These are phyloP conservation scores for Quillaja saponaria DNA, from an alignment of 306 rosid genomes.

Conservation along the genomic window DNA sequence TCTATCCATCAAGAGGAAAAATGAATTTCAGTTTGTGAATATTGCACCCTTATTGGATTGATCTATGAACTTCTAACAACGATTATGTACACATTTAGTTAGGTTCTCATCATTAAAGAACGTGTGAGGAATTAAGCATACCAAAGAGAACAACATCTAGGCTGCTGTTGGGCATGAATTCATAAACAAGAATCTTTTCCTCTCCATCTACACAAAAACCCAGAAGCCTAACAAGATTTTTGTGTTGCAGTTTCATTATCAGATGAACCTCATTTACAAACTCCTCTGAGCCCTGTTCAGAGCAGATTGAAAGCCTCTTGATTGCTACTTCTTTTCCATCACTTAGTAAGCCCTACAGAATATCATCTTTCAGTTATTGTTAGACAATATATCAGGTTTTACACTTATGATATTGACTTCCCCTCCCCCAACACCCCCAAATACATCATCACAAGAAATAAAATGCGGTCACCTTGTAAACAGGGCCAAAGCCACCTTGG, in stretches of 20 bases:
- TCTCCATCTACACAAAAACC: conserved; percentile 64
- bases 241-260: conserved; percentile 68
- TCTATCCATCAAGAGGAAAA: conserved; percentile 21
- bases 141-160: conserved; percentile 55
- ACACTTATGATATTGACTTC: no score
- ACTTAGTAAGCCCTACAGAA: conserved; percentile 37
- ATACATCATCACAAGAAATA: background rate
- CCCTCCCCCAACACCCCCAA: background rate
- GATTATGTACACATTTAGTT: no score
- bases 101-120: background rate
- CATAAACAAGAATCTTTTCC: conserved; percentile 66
- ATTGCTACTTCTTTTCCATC: conserved; percentile 66
- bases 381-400: no score
- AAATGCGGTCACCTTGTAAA: conserved; percentile 54
- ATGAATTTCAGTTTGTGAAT: no score
- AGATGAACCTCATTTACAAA: conserved; percentile 60
- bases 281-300: conserved; percentile 65
- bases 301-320: conserved; percentile 62
- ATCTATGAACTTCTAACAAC: no score
- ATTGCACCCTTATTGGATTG: no score
- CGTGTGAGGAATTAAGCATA: conserved; percentile 17
- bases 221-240: conserved; percentile 68
- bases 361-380: no score
- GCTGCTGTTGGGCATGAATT: conserved; percentile 61
- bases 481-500: conserved; percentile 81